phyloP scores from a whole-genome alignment of 2,329 filamentous ascomycete genomes.

The Pestalotiopsis sp. region DNA sequence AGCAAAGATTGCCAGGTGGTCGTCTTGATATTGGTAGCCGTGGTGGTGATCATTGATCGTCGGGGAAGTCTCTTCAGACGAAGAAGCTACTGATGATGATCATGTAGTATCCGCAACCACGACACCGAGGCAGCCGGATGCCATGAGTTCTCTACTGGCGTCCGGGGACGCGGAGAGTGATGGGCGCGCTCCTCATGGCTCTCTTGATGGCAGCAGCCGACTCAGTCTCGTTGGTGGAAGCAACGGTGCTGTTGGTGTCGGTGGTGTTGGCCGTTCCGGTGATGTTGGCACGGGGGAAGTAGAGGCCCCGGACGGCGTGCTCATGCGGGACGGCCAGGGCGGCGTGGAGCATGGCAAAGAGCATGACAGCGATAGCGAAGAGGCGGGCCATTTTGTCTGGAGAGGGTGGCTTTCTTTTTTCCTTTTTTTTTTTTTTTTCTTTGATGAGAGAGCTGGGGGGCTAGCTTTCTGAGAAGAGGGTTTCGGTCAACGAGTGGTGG shows the following conservation, averaged over 20 bases:
- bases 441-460: neutral
- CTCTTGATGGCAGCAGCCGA: neutral
- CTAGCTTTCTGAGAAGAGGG: neutral
- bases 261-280: neutral
- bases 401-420: neutral
- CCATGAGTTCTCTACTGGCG: neutral
- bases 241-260: neutral
- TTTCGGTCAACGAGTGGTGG: neutral
- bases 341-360: constrained; percentile 1
- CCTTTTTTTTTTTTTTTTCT: neutral
- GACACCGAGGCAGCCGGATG: neutral
- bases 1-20: neutral
- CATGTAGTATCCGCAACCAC: no score
- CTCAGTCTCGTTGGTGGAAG: neutral
- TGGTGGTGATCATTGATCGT: neutral
- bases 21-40: neutral
- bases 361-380: constrained; percentile 3
- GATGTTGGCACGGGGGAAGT: neutral
- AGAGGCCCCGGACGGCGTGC: neutral
- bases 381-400: constrained; percentile 3
- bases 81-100: no score
- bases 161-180: constrained; percentile 1
- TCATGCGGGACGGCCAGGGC: constrained; percentile 4
- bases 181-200: neutral
- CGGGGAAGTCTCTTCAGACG: no score